These are phyloP conservation scores for Nicotiana otophora DNA, from an alignment of 257 asterid genomes.

Conservation along the genomic window DNA sequence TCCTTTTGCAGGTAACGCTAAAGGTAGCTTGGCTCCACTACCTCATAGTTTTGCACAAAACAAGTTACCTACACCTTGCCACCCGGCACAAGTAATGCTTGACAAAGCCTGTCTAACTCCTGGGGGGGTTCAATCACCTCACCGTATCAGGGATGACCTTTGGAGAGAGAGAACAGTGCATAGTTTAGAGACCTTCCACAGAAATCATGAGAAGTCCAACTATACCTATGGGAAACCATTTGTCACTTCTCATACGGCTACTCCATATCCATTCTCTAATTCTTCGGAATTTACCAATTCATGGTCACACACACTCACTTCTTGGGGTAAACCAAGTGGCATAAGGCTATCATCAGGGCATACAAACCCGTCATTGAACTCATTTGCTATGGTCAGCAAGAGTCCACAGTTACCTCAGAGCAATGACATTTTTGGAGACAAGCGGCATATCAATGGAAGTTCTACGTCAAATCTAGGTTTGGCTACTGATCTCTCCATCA, in stretches of 20 bases:
- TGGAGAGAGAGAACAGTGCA: slow-evolving; percentile 39
- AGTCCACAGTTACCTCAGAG: slow-evolving; percentile 22
- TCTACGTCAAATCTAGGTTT: slow-evolving; percentile 29
- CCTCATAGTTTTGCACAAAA: slow-evolving; percentile 41
- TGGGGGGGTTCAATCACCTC: slow-evolving; percentile 36
- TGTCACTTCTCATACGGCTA: slow-evolving; percentile 36
- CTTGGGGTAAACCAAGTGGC: slow-evolving; percentile 60
- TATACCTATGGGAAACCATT: slow-evolving; percentile 36
- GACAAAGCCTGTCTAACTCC: slow-evolving; percentile 32
- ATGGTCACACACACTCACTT: slow-evolving; percentile 45
- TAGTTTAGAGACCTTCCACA: slow-evolving; percentile 27
- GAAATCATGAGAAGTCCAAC: slow-evolving; percentile 30
- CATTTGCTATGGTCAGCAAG: slow-evolving; percentile 34
- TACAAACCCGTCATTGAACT: slow-evolving; percentile 31
- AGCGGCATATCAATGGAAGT: slow-evolving; percentile 37
- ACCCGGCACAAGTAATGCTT: slow-evolving; percentile 34
- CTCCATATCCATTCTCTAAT: slow-evolving; percentile 34
- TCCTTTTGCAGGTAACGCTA: slow-evolving; percentile 45
- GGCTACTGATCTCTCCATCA: slow-evolving; percentile 22
- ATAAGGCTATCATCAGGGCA: slow-evolving; percentile 37
- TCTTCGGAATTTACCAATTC: slow-evolving; percentile 37
- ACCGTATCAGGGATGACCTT: slow-evolving; percentile 36
- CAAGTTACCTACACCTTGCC: slow-evolving; percentile 34
- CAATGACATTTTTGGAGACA: slow-evolving; percentile 39
- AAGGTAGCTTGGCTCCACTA: slow-evolving; percentile 29